Evolutionary conservation across 305 asterid genomes (phyloP).

Genomic region (Withania somnifera): DNA sequence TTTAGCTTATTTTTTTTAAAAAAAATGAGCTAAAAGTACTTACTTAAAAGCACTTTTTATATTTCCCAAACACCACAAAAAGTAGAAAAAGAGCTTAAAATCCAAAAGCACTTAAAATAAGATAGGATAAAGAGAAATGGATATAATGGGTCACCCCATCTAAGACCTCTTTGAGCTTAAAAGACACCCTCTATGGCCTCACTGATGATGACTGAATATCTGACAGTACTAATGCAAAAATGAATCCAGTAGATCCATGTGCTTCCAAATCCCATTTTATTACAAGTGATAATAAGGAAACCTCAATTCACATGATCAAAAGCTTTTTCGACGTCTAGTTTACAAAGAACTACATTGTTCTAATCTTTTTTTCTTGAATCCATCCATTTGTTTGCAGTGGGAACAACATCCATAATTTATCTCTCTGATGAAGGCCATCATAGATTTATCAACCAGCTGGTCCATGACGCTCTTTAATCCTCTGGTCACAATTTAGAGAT

Average conservation of each 20-base stretch:
- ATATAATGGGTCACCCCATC: background rate
- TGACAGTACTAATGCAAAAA: background rate
- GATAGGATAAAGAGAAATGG: background rate
- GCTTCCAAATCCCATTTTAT: background rate
- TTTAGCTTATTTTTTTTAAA: too few species aligned
- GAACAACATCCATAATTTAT: background rate
- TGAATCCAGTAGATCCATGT: background rate
- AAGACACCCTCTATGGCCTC: background rate
- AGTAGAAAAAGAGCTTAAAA: too few species aligned
- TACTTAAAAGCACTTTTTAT: too few species aligned
- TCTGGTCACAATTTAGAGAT: background rate
- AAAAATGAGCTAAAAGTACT: too few species aligned
- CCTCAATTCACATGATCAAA: background rate
- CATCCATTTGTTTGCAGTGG: background rate
- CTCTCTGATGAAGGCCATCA: background rate
- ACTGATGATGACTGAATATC: background rate
- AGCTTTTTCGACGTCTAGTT: background rate
- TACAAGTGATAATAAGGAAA: background rate
- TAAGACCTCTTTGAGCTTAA: background rate
- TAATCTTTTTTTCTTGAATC: background rate
- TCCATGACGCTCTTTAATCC: background rate
- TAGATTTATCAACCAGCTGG: background rate
- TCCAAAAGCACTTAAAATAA: too few species aligned
- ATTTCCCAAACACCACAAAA: too few species aligned
- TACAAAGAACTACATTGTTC: background rate